Conservation (phyloP, 257 asterid genomes). For the Schizonepeta tenuifolia region DNA sequence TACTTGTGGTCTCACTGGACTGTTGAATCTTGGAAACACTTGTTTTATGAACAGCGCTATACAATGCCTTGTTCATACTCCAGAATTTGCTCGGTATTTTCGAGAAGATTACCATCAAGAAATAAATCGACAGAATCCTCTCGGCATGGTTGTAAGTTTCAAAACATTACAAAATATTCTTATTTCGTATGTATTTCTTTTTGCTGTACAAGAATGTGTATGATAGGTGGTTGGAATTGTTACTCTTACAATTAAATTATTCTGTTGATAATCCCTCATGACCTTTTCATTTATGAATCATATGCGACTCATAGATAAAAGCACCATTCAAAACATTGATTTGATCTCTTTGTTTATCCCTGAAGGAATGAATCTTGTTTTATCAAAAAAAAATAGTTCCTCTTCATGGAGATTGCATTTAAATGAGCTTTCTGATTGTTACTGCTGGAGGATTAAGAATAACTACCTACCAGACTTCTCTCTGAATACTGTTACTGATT, state of each 20-base stretch:
- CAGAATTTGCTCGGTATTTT: slow-evolving; percentile 91
- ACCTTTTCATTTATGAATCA: slow-evolving; percentile 19
- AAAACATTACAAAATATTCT: slow-evolving; percentile 7
- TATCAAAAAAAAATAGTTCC: neutral
- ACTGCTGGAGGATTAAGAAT: slow-evolving; percentile 10
- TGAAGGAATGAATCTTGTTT: neutral
- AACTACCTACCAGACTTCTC: slow-evolving; percentile 9
- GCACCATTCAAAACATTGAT: slow-evolving; percentile 2
- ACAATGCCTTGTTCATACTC: slow-evolving; percentile 98
- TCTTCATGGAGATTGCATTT: slow-evolving; percentile 9
- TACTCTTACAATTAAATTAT: neutral
- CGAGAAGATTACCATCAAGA: slow-evolving; percentile 98
- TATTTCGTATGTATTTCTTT: neutral
- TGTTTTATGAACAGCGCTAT: slow-evolving; percentile 99
- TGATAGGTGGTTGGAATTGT: neutral
- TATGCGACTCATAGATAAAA: slow-evolving; percentile 14
- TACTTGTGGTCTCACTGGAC: slow-evolving; percentile 90
- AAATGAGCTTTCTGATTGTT: slow-evolving; percentile 16
- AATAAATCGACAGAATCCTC: slow-evolving; percentile 93
- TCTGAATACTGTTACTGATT: slow-evolving; percentile 26
- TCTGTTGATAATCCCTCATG: slow-evolving; percentile 27
- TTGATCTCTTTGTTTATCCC: slow-evolving; percentile 9
- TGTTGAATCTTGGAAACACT: slow-evolving; percentile 96
- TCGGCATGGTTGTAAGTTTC: slow-evolving; percentile 99
- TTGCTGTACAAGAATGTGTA: neutral